Evolutionary conservation across 768 basidiomycete genomes (phyloP), one percentile per base, ranked within the genome.

Genomic region (Suillus occidentalis): DNA sequence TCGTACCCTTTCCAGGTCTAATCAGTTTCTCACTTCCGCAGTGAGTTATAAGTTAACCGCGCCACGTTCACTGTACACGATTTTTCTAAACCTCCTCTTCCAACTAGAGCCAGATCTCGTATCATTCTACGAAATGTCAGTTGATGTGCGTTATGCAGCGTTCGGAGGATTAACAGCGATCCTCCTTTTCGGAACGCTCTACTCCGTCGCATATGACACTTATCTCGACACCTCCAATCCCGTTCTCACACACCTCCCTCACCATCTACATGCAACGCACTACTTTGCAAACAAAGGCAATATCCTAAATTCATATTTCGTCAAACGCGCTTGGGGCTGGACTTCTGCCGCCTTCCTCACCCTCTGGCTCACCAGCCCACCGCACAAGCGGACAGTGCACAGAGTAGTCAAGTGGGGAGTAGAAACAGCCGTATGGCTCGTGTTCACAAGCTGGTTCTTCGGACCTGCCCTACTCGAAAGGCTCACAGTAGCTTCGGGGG

Each of bases 241-340:
- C 3, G 76, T 88, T 60, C 78, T 92, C 72, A 83, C 89, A 1
- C 77, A 87, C 65, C 84, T 90, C 16, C 86, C 91, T 0, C 92
- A 94, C 68, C 89, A 83, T 2, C 84, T 92, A 39, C 78, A 86
- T 63, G 63, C 74, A 13, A 77, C 87, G 0, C 81, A 91, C 75
- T 89, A 88, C 77, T 94, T 94, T 71, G 94, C 95, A 13, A 83
- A 80, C 70, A 96, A 96, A 75, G 77, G 83, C 69, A 98, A 95
- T 72, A 58, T 84, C 1, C 82, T 99, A 72, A 99, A 98, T 72
- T 83, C 89, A 64, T 79, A 85, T 70, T 96, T 97, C 78, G 93
- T 96, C 73, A 99, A 99, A 78, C 82, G 85, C 61, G 87, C 90
- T 28, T 97, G 97, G 95, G 93, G 79, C 0, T 97, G 95, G 95